phyloP scores from a whole-genome alignment of 495 filamentous ascomycete genomes.

The Penicillium flavigenum region DNA sequence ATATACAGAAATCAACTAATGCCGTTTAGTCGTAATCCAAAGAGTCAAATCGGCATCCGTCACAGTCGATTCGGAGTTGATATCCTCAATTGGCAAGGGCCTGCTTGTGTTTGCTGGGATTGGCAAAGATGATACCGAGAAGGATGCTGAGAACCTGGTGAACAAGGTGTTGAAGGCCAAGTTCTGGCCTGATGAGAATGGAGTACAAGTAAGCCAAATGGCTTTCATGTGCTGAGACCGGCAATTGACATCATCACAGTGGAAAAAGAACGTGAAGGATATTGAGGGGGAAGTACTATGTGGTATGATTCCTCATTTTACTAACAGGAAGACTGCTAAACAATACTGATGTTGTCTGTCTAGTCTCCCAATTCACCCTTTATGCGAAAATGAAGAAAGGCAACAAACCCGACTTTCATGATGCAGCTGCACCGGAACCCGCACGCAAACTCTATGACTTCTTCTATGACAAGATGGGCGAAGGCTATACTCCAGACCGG shows the following conservation, averaged over 20 bases:
- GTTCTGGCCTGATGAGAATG: constrained; percentile 73
- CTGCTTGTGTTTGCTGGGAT: constrained; percentile 90
- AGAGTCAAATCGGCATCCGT: constrained; percentile 97
- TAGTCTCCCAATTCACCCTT: constrained; percentile 98
- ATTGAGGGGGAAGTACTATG: constrained; percentile 88
- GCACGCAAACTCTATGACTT: constrained; percentile 79
- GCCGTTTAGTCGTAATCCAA: constrained; percentile 76
- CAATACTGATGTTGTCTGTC: constrained; percentile 1
- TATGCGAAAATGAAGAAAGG: constrained; percentile 91
- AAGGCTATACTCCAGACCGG: constrained; percentile 67
- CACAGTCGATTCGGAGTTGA: constrained; percentile 85
- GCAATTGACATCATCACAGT: constrained; percentile 49
- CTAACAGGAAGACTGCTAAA: neutral
- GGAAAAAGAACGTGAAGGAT: constrained; percentile 85
- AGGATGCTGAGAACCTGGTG: constrained; percentile 81
- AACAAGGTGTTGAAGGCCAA: constrained; percentile 84
- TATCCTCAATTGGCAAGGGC: constrained; percentile 87
- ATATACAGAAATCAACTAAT: constrained; percentile 9
- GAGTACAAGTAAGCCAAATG: constrained; percentile 26
- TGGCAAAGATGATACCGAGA: constrained; percentile 83
- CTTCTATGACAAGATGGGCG: constrained; percentile 74
- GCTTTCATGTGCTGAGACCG: neutral
- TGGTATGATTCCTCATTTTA: constrained; percentile 52
- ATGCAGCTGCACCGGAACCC: constrained; percentile 71
- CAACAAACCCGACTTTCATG: constrained; percentile 92